Base-by-base conservation (phyloP, 176 grass and related monocot species). In the Themeda triandra region DNA sequence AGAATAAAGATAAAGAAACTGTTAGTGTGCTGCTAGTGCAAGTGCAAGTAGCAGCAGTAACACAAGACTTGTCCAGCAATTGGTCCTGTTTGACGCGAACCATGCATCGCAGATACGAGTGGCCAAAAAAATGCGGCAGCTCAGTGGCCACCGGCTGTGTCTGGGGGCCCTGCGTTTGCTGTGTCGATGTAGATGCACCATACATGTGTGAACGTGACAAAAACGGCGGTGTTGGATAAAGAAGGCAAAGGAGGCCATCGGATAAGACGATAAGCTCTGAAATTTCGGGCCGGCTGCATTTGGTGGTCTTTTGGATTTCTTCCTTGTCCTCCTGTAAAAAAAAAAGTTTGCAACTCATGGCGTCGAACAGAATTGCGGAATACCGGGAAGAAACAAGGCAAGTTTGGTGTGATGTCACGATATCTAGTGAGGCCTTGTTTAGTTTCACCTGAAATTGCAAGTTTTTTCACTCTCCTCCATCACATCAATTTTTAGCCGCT, bases 211-310 rank as follows among this genome's bases (percentile, higher is more conserved):
- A 73, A 14, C 21, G 73, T 48, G 88, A 73, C 79, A 18, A 62
- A 25, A 60, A 75, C 63, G 60, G 71, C 56, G 62, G 37, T 63
- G 84, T 49, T 60, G 45, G 58, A 83, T 68, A 25, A 48, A 64
- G 56, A 27, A 27, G 36, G 60, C 8, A 19, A 36, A 36, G 0
- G 35, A 36, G 0, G 35, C 59, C 37, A 45, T 23, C 4, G 80
- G 80, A 75, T 83, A 87, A 83, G 88, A 64, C 62, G 62, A 90
- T 90, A 90, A 87, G 84, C 80, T 87, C 84, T 2, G 75, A 37
- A 37, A 76, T 14, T 51, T 31, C 31, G 19, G 27, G 18, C 51
- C 11, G 40, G 30, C 32, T 72, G 59, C 56, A 25, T 42, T 28
- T 65, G 15, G 27, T 13, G 39, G 46, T 18, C 9, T 24, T 9